phyloP scores from a whole-genome alignment of 148 eudicot species.

The Spergularia bocconei region DNA sequence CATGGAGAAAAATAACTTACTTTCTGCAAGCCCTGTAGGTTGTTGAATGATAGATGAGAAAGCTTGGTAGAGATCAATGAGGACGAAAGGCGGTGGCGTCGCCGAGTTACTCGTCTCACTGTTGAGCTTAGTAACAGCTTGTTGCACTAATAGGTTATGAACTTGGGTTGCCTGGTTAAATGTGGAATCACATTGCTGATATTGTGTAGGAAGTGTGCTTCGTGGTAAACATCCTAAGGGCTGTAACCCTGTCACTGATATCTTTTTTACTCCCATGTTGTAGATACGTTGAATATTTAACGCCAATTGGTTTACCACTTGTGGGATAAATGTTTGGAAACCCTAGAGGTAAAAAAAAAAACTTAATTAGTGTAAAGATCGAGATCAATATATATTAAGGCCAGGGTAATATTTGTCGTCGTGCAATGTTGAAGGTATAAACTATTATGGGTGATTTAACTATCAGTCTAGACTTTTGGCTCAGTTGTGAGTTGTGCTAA shows the following conservation, averaged over 20 bases:
- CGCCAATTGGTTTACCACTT: constrained; percentile 50
- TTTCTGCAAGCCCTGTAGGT: constrained; percentile 15
- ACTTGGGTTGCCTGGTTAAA: constrained; percentile 17
- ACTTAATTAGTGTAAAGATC: too few relatives aligned
- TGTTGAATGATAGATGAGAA: constrained; percentile 31
- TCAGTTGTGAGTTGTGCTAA: too few relatives aligned
- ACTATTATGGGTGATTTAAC: too few relatives aligned
- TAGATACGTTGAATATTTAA: constrained; percentile 47
- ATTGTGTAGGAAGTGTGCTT: constrained; percentile 32
- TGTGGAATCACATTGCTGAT: constrained; percentile 34
- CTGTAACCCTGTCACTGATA: constrained; percentile 55
- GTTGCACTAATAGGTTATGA: constrained; percentile 32
- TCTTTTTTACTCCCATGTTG: constrained; percentile 49
- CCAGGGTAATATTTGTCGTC: too few relatives aligned
- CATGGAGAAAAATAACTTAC: too few relatives aligned
- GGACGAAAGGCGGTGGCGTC: background rate
- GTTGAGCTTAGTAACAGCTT: constrained; percentile 21
- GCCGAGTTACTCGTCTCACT: constrained; percentile 1
- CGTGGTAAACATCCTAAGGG: constrained; percentile 79
- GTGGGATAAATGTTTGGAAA: constrained; percentile 40
- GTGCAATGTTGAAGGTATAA: too few relatives aligned
- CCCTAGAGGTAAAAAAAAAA: constrained; percentile 42
- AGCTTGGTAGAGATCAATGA: constrained; percentile 27
- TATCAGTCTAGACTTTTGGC: too few relatives aligned
- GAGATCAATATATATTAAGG: too few relatives aligned